Base-by-base conservation (phyloP, 192 early-diverging fungal species). In the Dimargaris cristalligena region DNA sequence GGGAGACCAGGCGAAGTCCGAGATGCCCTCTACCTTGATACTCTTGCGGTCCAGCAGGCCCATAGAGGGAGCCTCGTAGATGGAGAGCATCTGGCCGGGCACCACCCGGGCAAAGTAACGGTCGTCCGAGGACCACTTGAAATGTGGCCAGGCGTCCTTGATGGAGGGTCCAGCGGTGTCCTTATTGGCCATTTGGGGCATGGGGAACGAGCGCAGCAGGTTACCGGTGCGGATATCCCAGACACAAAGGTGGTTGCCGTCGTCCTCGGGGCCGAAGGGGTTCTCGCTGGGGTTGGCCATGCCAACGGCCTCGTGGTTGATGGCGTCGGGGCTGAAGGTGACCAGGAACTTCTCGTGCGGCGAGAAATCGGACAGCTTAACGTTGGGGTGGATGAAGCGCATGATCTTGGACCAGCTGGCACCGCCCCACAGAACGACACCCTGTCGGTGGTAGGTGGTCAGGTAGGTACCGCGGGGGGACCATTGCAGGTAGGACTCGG, bases 61-160 rank as follows among this genome's bases (percentile, higher is more conserved):
- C 96, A 97, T 97, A 31, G 77, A 72, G 45, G 91, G 87, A n/a
- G 90, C 83, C 75, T 97, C 89, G 67, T 99, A 97, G 34, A 99
- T 82, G 23, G 81, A 78, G 34, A 99, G 79, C 63, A 82, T 73
- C 35, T 76, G 66, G 14, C 80, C 87, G 44, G 81, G 83, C 4
- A 80, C 76, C 65, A 90, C 77, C 45, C 91, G 80, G 31, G 92
- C 94, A 76, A 99, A 81, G 82, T 96, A 96, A 66, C 86, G 86
- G 60, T 92, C 92, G 72, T 85, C 85, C 38, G 82, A 79, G 50
- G 92, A 90, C 92, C 93, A 99, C 74, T 92, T 94, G 80, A 99
- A 96, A 44, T 70, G 66, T 32, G 93, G 91, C 91, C 92, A 95
- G 25, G 66, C 63, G 58, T 72, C 74, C 34, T 44, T 59, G 11